Conservation (phyloP, 805 yeast species). For the Kuraishia piskuri region DNA sequence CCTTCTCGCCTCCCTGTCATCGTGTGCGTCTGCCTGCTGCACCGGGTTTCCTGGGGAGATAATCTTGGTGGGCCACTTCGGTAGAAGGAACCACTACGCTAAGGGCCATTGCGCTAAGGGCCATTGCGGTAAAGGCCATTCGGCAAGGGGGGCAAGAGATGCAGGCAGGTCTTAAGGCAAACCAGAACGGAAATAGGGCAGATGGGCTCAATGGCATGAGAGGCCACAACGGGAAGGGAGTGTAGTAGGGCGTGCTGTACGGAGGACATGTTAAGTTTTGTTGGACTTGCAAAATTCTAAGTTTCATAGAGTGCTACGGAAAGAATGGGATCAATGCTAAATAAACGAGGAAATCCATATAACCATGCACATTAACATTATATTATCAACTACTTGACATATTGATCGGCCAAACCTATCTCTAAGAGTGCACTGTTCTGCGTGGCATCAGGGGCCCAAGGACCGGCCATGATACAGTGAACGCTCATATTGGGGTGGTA, state of each 20-base stretch:
- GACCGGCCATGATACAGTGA: conserved; percentile 69
- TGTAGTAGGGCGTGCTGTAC: no score
- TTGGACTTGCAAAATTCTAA: no score
- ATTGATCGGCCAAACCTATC: conserved; percentile 20
- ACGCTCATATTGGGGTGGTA: conserved; percentile 77
- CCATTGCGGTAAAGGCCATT: no score
- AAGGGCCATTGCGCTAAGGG: neutral
- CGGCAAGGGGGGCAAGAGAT: no score
- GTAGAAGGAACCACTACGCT: neutral
- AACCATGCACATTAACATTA: neutral
- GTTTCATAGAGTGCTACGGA: no score
- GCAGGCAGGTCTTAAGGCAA: no score
- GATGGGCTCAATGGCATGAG: no score
- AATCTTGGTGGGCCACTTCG: neutral
- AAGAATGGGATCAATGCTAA: no score
- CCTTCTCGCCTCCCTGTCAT: neutral
- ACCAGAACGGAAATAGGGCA: no score
- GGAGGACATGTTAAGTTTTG: no score
- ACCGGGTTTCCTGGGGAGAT: neutral
- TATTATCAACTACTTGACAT: conserved; percentile 3
- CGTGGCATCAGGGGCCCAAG: conserved; percentile 16
- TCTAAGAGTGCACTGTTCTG: conserved; percentile 7
- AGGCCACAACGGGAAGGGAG: no score
- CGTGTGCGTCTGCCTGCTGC: neutral
- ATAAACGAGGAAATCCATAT: no score